Evolutionary conservation across 805 yeast genomes (phyloP).

Genomic region (Saturnispora quitensis): DNA sequence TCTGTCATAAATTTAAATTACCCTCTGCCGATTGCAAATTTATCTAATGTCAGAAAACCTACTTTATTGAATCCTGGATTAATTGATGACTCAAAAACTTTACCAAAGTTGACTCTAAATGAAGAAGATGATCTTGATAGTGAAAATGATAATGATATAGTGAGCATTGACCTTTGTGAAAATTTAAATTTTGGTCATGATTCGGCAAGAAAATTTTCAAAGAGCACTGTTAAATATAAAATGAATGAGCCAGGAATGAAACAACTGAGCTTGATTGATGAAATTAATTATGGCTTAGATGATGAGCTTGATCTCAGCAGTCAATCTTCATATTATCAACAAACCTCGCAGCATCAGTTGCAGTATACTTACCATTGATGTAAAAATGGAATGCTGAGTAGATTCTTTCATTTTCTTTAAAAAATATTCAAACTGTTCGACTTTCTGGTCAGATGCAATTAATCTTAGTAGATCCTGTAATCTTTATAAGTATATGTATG

Average conservation of each 20-base stretch:
- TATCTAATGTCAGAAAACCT: slow-evolving; percentile 1
- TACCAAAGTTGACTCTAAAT: not conserved
- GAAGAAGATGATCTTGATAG: slow-evolving; percentile 4
- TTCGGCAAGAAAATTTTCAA: not conserved
- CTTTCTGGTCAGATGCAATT: not conserved
- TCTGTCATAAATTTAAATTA: not conserved
- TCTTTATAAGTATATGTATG: not conserved
- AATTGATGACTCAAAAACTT: not conserved
- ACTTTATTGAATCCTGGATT: not conserved
- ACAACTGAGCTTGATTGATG: slow-evolving; percentile 9
- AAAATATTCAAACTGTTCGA: not conserved
- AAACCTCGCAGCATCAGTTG: not conserved
- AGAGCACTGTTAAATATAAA: not conserved
- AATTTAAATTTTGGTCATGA: not conserved
- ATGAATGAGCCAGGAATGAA: not conserved
- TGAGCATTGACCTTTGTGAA: not conserved
- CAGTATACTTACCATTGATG: not conserved
- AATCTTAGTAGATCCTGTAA: not conserved
- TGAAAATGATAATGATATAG: not conserved
- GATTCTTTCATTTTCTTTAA: not conserved
- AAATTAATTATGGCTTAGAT: slow-evolving; percentile 12
- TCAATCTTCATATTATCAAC: not conserved
- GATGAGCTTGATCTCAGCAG: slow-evolving; percentile 4
- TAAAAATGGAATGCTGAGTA: not conserved
- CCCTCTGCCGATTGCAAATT: not conserved